phyloP scores from a whole-genome alignment of 306 rosid species.

The Aeschynomene evenia region DNA sequence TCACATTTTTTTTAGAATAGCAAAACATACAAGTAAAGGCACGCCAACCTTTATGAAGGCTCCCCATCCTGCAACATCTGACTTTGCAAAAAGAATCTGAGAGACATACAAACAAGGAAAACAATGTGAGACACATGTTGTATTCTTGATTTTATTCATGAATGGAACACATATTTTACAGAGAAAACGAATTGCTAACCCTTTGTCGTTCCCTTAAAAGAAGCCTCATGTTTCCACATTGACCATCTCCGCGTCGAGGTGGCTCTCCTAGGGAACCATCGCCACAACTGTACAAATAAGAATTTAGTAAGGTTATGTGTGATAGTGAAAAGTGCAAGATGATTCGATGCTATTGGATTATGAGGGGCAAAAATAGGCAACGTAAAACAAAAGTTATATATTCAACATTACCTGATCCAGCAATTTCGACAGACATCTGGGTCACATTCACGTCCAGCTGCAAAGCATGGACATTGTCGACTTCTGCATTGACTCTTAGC shows the following conservation, averaged over 20 bases:
- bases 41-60: constrained; percentile 77
- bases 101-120: constrained; percentile 17
- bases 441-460: constrained; percentile 87
- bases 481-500: constrained; percentile 84
- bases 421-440: constrained; percentile 94
- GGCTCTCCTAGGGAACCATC: constrained; percentile 80
- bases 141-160: constrained; percentile 10
- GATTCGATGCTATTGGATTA: not conserved
- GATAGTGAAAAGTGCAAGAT: not conserved
- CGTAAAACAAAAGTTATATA: too few species aligned
- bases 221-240: constrained; percentile 86
- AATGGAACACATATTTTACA: constrained; percentile 1
- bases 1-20: not conserved
- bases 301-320: not conserved
- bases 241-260: constrained; percentile 66
- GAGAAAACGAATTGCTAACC: constrained; percentile 47
- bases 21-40: not conserved
- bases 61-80: constrained; percentile 92
- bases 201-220: constrained; percentile 75
- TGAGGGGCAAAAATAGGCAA: not conserved
- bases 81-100: constrained; percentile 79
- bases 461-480: constrained; percentile 92
- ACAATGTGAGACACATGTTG: not conserved
- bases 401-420: constrained; percentile 71
- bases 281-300: constrained; percentile 63